A percentile compares a stretch with the other conserved stretches of the same genome.
Conservation (phyloP, 352 stramenopile species). For the Bremia lactucae region DNA sequence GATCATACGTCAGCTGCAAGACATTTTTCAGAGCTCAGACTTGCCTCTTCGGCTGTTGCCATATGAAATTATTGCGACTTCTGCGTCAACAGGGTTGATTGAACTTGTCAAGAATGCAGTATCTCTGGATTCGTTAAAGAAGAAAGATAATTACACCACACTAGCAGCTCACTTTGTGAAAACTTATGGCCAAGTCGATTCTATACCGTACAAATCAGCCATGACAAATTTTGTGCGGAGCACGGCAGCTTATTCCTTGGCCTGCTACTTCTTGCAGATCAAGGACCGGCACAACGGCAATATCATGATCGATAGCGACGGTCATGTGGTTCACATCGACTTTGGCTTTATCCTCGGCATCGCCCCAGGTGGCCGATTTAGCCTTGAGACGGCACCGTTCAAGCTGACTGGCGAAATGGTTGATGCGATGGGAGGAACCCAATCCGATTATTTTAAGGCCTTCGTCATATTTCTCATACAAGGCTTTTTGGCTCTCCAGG, state of each 20-base stretch:
- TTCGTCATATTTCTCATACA: conserved; percentile 97
- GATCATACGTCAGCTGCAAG: conserved; percentile 91
- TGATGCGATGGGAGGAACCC: conserved; percentile 90
- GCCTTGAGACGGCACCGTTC: conserved; percentile 95
- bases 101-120: conserved; percentile 95
- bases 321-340: conserved; percentile 98
- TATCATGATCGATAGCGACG: conserved; percentile 97
- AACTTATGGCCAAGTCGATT: conserved; percentile 85
- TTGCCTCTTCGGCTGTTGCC: conserved; percentile 91
- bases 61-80: conserved; percentile 95
- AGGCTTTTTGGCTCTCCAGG: conserved; percentile 93
- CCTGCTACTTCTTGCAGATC: conserved; percentile 96
- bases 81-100: conserved; percentile 91
- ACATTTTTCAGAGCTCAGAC: conserved; percentile 91
- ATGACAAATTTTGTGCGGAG: conserved; percentile 95
- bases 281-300: conserved; percentile 99
- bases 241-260: conserved; percentile 96
- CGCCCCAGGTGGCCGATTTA: conserved; percentile 89
- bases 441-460: conserved; percentile 89
- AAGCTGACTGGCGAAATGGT: conserved; percentile 98
- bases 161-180: conserved; percentile 88
- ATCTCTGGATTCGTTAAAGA: conserved; percentile 95
- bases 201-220: conserved; percentile 84
- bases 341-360: conserved; percentile 99
- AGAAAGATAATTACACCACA: conserved; percentile 69